Base-by-base conservation (phyloP, 2,329 filamentous ascomycete genomes). In the Lachnellula occidentalis region DNA sequence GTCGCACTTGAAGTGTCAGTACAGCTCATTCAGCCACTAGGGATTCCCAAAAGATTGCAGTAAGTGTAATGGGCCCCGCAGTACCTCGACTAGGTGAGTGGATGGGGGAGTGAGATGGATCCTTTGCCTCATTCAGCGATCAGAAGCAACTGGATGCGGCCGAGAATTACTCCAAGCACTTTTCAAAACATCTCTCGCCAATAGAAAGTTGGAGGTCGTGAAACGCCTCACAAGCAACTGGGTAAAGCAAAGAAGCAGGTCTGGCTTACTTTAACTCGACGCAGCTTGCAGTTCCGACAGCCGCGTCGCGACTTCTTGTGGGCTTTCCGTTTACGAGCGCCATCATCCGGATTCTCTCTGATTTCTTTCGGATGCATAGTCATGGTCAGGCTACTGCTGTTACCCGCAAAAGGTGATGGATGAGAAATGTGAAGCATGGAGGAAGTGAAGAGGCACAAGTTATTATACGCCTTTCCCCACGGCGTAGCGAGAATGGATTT, bases 271-370 rank as follows among this genome's bases (percentile, higher is more conserved):
- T 81, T 82, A 48, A 81, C 72, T 50, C 75, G 71, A 34, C 78
- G 71, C 19, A 81, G 62, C 60, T 81, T 81, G 64, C 80, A 83
- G 59, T 82, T 82, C 3, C 73, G 73, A 59, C 80, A 82, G 2
- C 80, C 79, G 14, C 71, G 69, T 17, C 77, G 71, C 1, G 78
- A 82, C 61, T 82, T 82, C 21, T 70, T 76, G 59, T 83, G 80
- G n/a, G 64, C 45, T 49, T 60, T 60, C 21, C 63, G 57, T 51
- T 54, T 61, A n/a, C 59, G 51, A 43, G n/a, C 12, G 2, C 6
- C 15, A 5, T 43, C 41, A 7, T 43, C 41, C 15, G 19, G 19
- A 19, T 19, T 43, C 9, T 19, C n/a, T 19, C 41, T 43, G 11
- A 17, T 43, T 5, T 43, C 11, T 22, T 22, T 5, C 17, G 41